Percentiles rank a stretch among this genome's conserved stretches.
Conservation (phyloP, 2,329 filamentous ascomycete species). For the Xylariaceae sp. region DNA sequence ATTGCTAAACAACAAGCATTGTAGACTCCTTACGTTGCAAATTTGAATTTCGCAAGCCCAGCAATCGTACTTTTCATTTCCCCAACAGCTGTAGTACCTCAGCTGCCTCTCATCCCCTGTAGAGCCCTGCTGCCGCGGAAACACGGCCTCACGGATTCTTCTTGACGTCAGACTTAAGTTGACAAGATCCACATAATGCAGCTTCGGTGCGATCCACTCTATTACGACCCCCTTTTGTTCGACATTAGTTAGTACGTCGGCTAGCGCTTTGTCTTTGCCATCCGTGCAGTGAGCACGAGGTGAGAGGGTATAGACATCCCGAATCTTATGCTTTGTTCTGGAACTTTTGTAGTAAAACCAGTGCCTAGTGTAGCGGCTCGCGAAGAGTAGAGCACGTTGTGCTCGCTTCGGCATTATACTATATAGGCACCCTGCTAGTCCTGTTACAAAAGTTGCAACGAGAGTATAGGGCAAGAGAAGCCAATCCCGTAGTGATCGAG, state of each 20-base stretch:
- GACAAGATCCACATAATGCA: conserved; percentile 11
- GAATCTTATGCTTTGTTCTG: background rate
- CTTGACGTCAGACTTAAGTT: conserved; percentile 9
- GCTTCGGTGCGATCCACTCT: background rate
- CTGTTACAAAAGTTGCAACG: background rate
- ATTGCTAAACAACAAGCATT: background rate
- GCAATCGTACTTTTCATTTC: conserved; percentile 10
- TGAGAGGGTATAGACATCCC: background rate
- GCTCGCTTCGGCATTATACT: background rate
- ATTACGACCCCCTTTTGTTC: background rate
- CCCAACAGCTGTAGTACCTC: conserved; percentile 7
- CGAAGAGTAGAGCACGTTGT: background rate
- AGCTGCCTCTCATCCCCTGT: background rate
- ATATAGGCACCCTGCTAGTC: background rate
- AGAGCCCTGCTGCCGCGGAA: background rate
- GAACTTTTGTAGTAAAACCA: background rate
- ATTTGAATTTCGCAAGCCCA: conserved; percentile 13
- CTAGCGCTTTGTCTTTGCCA: background rate
- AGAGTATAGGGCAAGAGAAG: background rate
- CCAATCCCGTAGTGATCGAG: background rate
- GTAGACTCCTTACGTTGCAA: conserved; percentile 1
- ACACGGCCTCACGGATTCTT: background rate
- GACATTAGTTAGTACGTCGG: background rate
- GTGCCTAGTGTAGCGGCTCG: background rate
- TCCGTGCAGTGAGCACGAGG: background rate